Base-by-base conservation (phyloP, 192 early-diverging fungal genomes). In the Mortierella alpina region DNA sequence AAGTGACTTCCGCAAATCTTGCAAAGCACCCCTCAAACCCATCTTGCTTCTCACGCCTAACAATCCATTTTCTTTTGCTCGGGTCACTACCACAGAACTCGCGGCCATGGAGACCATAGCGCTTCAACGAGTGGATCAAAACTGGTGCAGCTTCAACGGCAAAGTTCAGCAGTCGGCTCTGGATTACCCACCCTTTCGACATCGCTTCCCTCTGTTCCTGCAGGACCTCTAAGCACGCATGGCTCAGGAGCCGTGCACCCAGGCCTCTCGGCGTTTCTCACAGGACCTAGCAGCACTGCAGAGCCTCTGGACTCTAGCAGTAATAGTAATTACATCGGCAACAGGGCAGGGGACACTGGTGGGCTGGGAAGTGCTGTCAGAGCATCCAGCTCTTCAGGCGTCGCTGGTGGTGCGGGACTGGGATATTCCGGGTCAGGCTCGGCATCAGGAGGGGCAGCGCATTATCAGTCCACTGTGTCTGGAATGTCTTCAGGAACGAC, bases 131-230 rank as follows among this genome's bases (percentile, higher is more conserved):
- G 76, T 17, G 76, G 76, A 62, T 79, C 69, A 11, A 79, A 79
- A 68, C 64, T 79, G 12, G 76, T 79, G 9, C 76, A 79, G 14
- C 59, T 79, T 44, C 76, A 79, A 44, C 76, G 76, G 20, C 76
- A 79, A 52, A 79, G 57, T 23, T 72, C 76, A 45, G 62, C 63
- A 22, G 63, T 77, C 44, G 68, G 63, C 18, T 51, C 61, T 41
- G 68, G 56, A 41, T 18, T 77, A 40, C 50, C 75, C 6, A 60
- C 75, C 3, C 48, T 72, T 11, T 60, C 58, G 13, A 71, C 64
- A 53, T 51, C 73, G 15, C 57, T 57, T 44, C 63, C 66, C 8
- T 63, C 73, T 20, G 55, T 59, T 47, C 57, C 65, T 50, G 41
- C 73, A 47, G 66, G 66, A 39, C 60, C 60, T 17, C 39, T 68